Conservation (phyloP, 345 rosid genomes). For the Boechera divaricarpa region DNA sequence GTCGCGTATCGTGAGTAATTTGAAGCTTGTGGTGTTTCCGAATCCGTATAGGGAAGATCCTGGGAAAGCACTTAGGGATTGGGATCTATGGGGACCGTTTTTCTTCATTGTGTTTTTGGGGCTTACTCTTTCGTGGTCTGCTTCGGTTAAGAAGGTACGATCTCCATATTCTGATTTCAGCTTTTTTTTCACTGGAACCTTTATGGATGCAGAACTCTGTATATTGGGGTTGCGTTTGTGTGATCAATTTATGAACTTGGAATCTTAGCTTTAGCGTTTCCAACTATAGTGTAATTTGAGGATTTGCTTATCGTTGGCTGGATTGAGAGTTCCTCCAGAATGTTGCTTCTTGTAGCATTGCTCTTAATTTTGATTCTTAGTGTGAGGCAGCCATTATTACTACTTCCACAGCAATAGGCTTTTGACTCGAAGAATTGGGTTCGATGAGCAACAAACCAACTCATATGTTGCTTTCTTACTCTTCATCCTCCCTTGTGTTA, state of each 20-base stretch:
- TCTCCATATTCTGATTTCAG: not conserved
- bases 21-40: constrained; percentile 97
- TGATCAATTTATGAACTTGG: constrained; percentile 8
- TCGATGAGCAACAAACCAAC: not conserved
- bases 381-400: not conserved
- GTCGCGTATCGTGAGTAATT: constrained; percentile 86
- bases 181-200: not conserved
- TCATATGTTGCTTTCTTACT: constrained; percentile 1
- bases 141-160: constrained; percentile 47
- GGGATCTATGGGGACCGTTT: constrained; percentile 99
- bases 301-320: not conserved
- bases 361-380: not conserved
- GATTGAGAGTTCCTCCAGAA: not conserved
- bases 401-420: not conserved
- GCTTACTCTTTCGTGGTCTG: constrained; percentile 72
- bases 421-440: not conserved
- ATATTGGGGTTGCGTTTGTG: constrained; percentile 1
- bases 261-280: constrained; percentile 5
- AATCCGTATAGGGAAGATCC: constrained; percentile 95
- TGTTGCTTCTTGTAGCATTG: constrained; percentile 6
- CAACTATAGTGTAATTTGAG: no score
- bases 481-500: not conserved
- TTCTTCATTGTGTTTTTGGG: constrained; percentile 95
- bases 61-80: constrained; percentile 95
- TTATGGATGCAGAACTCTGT: not conserved